phyloP scores from a whole-genome alignment of 2,329 filamentous ascomycete genomes.

The Aspergillus ustus region DNA sequence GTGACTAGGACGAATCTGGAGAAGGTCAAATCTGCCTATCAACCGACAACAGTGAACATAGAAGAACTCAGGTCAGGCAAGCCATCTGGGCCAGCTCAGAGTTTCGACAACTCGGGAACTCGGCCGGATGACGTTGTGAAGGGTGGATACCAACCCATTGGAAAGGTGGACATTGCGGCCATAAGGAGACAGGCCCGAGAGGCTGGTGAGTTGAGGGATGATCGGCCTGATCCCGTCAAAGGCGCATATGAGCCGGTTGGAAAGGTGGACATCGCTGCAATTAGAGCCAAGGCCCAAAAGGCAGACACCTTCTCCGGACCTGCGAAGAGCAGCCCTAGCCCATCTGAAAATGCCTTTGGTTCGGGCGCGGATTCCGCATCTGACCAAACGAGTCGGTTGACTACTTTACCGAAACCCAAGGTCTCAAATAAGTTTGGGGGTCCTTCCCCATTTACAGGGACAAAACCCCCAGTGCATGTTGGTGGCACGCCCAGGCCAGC shows the following conservation, averaged over 20 bases:
- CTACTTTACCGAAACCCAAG: constrained; percentile 90
- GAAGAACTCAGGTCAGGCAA: constrained; percentile 78
- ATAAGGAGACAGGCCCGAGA: constrained; percentile 76
- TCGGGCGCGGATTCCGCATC: constrained; percentile 65
- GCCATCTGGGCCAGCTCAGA: constrained; percentile 60
- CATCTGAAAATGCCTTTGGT: constrained; percentile 50
- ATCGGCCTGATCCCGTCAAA: constrained; percentile 83
- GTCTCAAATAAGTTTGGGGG: constrained; percentile 84
- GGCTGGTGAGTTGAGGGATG: constrained; percentile 62
- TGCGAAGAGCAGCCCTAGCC: constrained; percentile 48
- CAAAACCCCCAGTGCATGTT: constrained; percentile 82
- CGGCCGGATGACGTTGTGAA: constrained; percentile 68
- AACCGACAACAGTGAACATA: constrained; percentile 95
- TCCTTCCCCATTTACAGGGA: constrained; percentile 78
- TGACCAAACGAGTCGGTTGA: constrained; percentile 75
- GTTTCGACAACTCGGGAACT: constrained; percentile 53
- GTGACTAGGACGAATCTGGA: constrained; percentile 85
- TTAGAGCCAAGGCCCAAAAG: constrained; percentile 80
- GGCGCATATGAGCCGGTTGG: constrained; percentile 93
- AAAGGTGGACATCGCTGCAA: constrained; percentile 96
- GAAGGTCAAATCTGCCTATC: constrained; percentile 90
- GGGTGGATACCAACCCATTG: constrained; percentile 89
- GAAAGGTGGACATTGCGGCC: constrained; percentile 96
- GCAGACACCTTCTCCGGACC: constrained; percentile 43
- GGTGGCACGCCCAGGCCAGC: constrained; percentile 67